A percentile compares a stretch with the other conserved stretches of the same genome.
Evolutionary conservation across 2,329 filamentous ascomycete species (phyloP).

Genomic region (Leptoxyphium fumago): DNA sequence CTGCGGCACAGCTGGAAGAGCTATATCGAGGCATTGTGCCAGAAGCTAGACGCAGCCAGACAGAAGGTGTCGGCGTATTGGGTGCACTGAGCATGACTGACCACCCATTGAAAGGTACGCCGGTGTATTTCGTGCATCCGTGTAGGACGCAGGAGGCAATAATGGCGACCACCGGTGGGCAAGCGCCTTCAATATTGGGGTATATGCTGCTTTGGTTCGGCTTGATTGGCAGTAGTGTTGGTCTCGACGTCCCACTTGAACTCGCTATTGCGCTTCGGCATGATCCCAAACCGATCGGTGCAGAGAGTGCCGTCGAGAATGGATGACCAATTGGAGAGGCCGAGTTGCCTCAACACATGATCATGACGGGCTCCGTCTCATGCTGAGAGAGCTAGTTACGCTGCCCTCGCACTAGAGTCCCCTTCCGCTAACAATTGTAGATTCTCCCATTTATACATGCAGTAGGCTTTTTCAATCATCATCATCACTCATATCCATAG

Average conservation of each 20-base stretch:
- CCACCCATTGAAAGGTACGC: constrained; percentile 65
- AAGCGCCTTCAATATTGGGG: constrained; percentile 33
- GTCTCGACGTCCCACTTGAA: constrained; percentile 44
- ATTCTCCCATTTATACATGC: too few relatives aligned
- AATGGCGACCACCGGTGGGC: constrained; percentile 31
- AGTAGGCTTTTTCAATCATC: constrained; percentile 33
- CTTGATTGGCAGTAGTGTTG: constrained; percentile 66
- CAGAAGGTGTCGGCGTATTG: constrained; percentile 16
- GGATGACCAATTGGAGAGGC: too few relatives aligned
- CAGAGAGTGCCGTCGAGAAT: too few relatives aligned
- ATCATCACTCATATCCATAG: constrained; percentile 59
- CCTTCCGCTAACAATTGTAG: too few relatives aligned
- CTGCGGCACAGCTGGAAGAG: constrained; percentile 12
- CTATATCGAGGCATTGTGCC: constrained; percentile 25
- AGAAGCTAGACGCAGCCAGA: constrained; percentile 16
- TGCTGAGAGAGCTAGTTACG: too few relatives aligned
- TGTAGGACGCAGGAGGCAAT: constrained; percentile 79
- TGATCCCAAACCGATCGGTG: too few relatives aligned
- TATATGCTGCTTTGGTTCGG: constrained; percentile 86
- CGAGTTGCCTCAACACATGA: too few relatives aligned
- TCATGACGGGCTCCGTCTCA: too few relatives aligned
- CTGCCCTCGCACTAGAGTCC: too few relatives aligned
- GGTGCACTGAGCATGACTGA: constrained; percentile 33
- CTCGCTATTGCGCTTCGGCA: background rate
- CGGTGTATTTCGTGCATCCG: constrained; percentile 83